Conservation (phyloP, 768 basidiomycete genomes). For the Auriculariales sp. region DNA sequence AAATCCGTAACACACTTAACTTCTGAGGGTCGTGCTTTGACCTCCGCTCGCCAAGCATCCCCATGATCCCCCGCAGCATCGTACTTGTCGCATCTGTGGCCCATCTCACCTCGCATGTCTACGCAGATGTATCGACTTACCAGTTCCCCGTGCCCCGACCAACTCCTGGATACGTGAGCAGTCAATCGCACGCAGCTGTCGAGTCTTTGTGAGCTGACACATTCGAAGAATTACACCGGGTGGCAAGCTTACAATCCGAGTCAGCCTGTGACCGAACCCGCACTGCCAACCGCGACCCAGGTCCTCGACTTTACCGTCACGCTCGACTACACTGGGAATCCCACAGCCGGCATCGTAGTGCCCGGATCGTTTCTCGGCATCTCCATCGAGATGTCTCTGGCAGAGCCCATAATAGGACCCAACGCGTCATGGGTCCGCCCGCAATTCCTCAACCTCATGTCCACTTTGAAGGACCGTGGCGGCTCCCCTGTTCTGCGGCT, state of each 20-base stretch:
- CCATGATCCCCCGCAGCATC: no score
- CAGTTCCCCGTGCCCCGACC: neutral
- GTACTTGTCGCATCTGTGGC: no score
- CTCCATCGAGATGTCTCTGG: neutral
- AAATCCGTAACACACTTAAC: no score
- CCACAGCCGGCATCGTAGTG: neutral
- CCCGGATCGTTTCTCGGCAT: neutral
- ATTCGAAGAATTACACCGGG: neutral
- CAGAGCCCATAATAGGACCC: neutral
- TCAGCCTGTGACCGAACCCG: neutral
- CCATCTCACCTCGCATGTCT: neutral
- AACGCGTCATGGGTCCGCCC: constrained; percentile 14
- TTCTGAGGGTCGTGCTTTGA: no score
- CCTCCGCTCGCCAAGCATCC: no score
- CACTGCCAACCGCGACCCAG: neutral
- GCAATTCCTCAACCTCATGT: constrained; percentile 33
- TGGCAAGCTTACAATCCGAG: neutral
- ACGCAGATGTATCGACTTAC: neutral
- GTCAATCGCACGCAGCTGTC: neutral
- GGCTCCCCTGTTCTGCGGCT: constrained; percentile 27
- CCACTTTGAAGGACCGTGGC: constrained; percentile 26
- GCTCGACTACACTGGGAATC: neutral
- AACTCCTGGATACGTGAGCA: neutral
- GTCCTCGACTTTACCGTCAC: neutral
- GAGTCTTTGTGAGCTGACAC: neutral